These are phyloP conservation scores for Albizia julibrissin DNA, from an alignment of 306 rosid genomes.

Conservation along the genomic window DNA sequence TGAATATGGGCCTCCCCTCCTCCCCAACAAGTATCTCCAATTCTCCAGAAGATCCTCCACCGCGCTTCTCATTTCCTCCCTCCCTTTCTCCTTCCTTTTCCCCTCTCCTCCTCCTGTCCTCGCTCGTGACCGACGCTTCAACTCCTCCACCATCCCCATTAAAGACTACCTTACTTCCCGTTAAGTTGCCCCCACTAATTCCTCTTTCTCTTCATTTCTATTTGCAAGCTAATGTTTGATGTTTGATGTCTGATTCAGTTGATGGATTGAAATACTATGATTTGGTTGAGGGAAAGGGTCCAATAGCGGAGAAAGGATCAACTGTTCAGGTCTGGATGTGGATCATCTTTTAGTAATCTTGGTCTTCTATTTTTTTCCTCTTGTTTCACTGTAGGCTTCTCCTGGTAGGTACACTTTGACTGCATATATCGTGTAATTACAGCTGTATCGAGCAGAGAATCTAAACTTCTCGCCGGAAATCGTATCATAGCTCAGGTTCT, in stretches of 20 bases:
- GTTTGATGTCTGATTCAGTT: slow-evolving; percentile 46
- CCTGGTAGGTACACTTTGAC: slow-evolving; percentile 81
- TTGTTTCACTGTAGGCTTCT: slow-evolving; percentile 1
- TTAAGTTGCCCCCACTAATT: slow-evolving; percentile 29
- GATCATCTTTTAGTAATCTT: not conserved
- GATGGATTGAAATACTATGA: slow-evolving; percentile 88
- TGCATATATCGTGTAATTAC: slow-evolving; percentile 85
- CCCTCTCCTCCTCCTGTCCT: slow-evolving; percentile 41
- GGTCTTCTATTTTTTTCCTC: slow-evolving; percentile 11
- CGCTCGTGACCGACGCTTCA: slow-evolving; percentile 81
- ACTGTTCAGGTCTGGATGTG: slow-evolving; percentile 58
- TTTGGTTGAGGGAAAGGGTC: slow-evolving; percentile 82
- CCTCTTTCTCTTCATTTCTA: not conserved
- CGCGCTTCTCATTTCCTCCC: slow-evolving; percentile 57
- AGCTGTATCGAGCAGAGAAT: slow-evolving; percentile 86
- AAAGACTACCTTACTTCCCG: slow-evolving; percentile 66
- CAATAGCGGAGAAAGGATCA: slow-evolving; percentile 71
- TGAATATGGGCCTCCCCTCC: not conserved
- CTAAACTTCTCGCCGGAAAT: slow-evolving; percentile 90
- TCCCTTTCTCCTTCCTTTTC: slow-evolving; percentile 49
- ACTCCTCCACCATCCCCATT: slow-evolving; percentile 59
- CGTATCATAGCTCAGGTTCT: slow-evolving; percentile 82
- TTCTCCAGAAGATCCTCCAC: slow-evolving; percentile 62
- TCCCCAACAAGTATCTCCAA: not conserved
- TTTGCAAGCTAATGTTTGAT: not conserved